A percentile compares a stretch with the other conserved stretches of the same genome.
These are phyloP conservation scores for Kluyveromyces marxianus DNA, from an alignment of 1,139 yeast species.

Conservation along the genomic window DNA sequence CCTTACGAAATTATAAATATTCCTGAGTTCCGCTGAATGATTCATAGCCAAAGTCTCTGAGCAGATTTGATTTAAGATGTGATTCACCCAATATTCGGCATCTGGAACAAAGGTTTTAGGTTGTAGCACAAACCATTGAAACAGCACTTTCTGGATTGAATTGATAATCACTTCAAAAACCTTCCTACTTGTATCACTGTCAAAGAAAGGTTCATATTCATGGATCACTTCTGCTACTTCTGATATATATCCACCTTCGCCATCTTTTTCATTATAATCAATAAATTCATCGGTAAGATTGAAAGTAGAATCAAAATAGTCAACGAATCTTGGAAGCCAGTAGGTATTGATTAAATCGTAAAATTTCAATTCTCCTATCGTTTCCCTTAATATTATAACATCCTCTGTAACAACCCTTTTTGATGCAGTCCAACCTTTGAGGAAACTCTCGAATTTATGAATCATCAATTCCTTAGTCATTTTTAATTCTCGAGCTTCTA, in stretches of 20 bases:
- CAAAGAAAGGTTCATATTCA: conserved; percentile 11
- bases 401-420: background rate
- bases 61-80: conserved; percentile 16
- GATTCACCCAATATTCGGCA: conserved; percentile 19
- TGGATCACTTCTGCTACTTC: conserved; percentile 6
- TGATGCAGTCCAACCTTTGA: conserved; percentile 30
- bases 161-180: conserved; percentile 13
- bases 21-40: conserved; percentile 12
- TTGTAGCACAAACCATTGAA: conserved; percentile 23
- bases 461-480: conserved; percentile 3
- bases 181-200: background rate
- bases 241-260: background rate
- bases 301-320: conserved; percentile 22
- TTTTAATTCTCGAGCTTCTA: background rate
- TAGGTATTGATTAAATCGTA: conserved; percentile 22
- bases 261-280: conserved; percentile 7
- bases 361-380: conserved; percentile 31
- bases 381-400: conserved; percentile 33
- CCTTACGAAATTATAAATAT: conserved; percentile 11
- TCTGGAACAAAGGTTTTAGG: conserved; percentile 9
- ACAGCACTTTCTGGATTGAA: conserved; percentile 19
- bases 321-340: conserved; percentile 32
- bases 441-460: conserved; percentile 29
- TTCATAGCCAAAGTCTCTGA: conserved; percentile 6
- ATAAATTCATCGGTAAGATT: conserved; percentile 21